These are phyloP conservation scores for Moricandia arvensis DNA, from an alignment of 345 rosid genomes.

Conservation along the genomic window DNA sequence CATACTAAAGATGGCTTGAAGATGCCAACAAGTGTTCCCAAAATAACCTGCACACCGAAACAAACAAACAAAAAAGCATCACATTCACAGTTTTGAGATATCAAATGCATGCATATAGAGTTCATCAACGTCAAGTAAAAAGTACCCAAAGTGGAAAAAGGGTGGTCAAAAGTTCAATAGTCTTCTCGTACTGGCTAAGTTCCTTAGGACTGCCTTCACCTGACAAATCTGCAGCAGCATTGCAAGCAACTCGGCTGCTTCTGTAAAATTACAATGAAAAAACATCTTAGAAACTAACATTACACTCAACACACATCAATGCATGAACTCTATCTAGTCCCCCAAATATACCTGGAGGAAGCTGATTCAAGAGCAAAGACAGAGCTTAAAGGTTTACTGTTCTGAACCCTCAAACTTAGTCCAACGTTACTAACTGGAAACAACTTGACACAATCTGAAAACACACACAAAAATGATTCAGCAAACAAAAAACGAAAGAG, in stretches of 20 bases:
- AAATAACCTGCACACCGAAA: conserved; percentile 57
- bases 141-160: conserved; percentile 93
- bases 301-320: neutral
- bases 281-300: neutral
- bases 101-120: neutral
- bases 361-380: conserved; percentile 42
- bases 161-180: conserved; percentile 79
- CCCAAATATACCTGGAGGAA: conserved; percentile 50
- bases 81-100: neutral
- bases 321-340: neutral
- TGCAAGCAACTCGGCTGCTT: conserved; percentile 46
- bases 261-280: conserved; percentile 35
- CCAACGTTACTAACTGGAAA: conserved; percentile 36
- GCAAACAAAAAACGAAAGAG: neutral
- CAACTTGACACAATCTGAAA: conserved; percentile 46
- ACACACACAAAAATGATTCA: neutral
- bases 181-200: conserved; percentile 73
- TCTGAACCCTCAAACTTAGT: conserved; percentile 40
- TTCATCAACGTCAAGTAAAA: conserved; percentile 6
- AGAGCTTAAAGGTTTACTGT: conserved; percentile 32
- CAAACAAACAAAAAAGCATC: neutral
- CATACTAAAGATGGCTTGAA: conserved; percentile 86
- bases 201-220: conserved; percentile 53
- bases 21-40: conserved; percentile 89
- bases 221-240: conserved; percentile 60